Evolutionary conservation across 140 eudicot species (phyloP).

Genomic region (Bidens hawaiensis): DNA sequence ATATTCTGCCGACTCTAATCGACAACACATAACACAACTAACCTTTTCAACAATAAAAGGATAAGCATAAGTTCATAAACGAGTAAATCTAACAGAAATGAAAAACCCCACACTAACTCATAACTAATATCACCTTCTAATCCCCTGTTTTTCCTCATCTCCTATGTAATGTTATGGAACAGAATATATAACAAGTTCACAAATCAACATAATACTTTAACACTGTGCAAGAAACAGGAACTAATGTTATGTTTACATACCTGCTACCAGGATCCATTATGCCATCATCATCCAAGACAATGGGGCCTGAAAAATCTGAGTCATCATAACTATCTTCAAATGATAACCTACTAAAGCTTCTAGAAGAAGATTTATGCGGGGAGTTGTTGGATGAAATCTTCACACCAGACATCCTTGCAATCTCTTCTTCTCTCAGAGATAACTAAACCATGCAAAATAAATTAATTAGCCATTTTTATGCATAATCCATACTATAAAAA

Average conservation of each 20-base stretch:
- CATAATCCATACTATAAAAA: not conserved
- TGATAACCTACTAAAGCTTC: slow-evolving; percentile 72
- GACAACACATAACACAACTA: slow-evolving; percentile 1
- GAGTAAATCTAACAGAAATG: not conserved
- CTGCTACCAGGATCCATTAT: slow-evolving; percentile 64
- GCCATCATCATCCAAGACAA: slow-evolving; percentile 83
- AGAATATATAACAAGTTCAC: slow-evolving; percentile 6
- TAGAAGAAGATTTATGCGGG: slow-evolving; percentile 58
- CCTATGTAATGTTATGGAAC: not conserved
- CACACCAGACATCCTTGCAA: slow-evolving; percentile 41
- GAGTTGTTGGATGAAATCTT: slow-evolving; percentile 58
- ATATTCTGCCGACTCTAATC: not conserved
- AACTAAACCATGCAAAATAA: slow-evolving; percentile 31
- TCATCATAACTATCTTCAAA: slow-evolving; percentile 75
- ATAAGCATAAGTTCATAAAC: not conserved
- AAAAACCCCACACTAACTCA: not conserved
- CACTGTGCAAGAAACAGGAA: slow-evolving; percentile 2
- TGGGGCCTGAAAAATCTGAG: slow-evolving; percentile 75
- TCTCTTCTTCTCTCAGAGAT: slow-evolving; percentile 50
- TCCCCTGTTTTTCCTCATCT: not conserved
- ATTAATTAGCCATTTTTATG: slow-evolving; percentile 1
- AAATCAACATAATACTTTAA: slow-evolving; percentile 3
- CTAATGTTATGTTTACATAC: slow-evolving; percentile 31
- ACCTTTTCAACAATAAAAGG: not conserved
- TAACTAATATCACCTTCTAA: not conserved